Percentiles rank a stretch among this genome's conserved stretches.
Evolutionary conservation across 345 rosid species (phyloP).

Genomic region (Eucalyptus dawsonii): DNA sequence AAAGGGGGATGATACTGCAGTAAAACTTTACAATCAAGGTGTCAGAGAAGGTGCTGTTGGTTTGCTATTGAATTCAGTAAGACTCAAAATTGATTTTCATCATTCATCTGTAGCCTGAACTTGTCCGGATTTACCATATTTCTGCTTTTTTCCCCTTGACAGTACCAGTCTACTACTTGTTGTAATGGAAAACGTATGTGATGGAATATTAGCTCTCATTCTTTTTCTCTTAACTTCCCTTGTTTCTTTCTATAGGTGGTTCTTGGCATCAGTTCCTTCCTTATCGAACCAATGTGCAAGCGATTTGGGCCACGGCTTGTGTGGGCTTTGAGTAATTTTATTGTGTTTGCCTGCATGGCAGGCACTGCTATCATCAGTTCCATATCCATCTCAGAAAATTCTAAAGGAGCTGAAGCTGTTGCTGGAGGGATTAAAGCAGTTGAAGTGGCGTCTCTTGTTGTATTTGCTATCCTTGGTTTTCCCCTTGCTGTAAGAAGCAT

Average conservation of each 20-base stretch:
- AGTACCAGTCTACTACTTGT: not conserved
- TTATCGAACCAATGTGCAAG: conserved; percentile 86
- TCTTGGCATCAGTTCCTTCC: conserved; percentile 89
- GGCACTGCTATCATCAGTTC: conserved; percentile 69
- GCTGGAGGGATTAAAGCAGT: conserved; percentile 48
- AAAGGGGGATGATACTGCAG: conserved; percentile 36
- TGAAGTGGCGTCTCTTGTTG: conserved; percentile 57
- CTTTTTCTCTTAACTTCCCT: not conserved
- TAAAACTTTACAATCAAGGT: conserved; percentile 67
- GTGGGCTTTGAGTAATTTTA: conserved; percentile 88
- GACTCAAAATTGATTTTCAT: conserved; percentile 37
- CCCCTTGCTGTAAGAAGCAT: conserved; percentile 81
- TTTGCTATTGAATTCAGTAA: conserved; percentile 98
- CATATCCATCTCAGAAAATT: conserved; percentile 41
- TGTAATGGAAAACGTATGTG: not conserved
- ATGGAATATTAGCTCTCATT: not conserved
- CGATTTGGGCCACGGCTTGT: conserved; percentile 68
- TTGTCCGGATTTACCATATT: not conserved
- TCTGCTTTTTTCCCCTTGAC: not conserved
- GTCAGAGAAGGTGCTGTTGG: conserved; percentile 99
- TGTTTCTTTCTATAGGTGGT: conserved; percentile 43
- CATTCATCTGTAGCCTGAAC: not conserved
- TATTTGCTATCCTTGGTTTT: conserved; percentile 88
- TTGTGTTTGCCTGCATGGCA: conserved; percentile 83
- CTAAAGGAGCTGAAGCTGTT: conserved; percentile 42